Base-by-base conservation (phyloP, 495 filamentous ascomycete species). In the Chlorociboria aeruginascens region DNA sequence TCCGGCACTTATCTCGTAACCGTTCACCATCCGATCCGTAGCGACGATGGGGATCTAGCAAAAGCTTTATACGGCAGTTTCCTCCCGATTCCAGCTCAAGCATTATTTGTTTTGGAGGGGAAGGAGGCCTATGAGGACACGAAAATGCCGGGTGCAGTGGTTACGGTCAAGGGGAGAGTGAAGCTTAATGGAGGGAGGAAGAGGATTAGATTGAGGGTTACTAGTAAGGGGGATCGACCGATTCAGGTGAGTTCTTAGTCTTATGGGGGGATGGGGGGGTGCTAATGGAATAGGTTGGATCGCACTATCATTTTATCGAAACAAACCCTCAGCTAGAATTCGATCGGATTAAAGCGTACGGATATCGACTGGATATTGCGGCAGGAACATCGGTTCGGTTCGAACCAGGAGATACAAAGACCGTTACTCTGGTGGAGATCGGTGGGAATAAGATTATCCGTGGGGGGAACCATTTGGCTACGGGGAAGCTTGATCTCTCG, bases 241-340 rank as follows among this genome's bases (percentile, higher is more conserved):
- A 82, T 96, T 52, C 89, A 94, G 76, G 83, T 89, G 49, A 28
- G 62, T 53, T 31, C 11, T 20, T 34, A 31, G 28, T 38, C 13
- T 45, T 0, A 25, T 29, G 31, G 32, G 14, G 36, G 44, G 32
- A 37, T n/a, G 32, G 28, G 8, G 8, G 33, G 10, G 20, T 29
- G 32, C 35, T 53, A 32, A 40, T 48, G 9, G 1, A 50, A 14
- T 56, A 84, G 78, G 73, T 89, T 52, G 92, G 92, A 14, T 94
- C 86, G 48, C 92, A 98, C 63, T 98, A 97, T 65, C 89, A 97
- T 66, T 88, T 98, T 63, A 77, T 95, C 58, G 92, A 98, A 69
- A 83, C 79, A 16, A 98, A 98, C 61, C 85, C 89, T 16, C 77
- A 83, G 63, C 70, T 98, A 45, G 78, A 86, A 59, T 98, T 98